Evolutionary conservation across 1,284 basidiomycete species (phyloP).

Genomic region (Grifola frondosa): DNA sequence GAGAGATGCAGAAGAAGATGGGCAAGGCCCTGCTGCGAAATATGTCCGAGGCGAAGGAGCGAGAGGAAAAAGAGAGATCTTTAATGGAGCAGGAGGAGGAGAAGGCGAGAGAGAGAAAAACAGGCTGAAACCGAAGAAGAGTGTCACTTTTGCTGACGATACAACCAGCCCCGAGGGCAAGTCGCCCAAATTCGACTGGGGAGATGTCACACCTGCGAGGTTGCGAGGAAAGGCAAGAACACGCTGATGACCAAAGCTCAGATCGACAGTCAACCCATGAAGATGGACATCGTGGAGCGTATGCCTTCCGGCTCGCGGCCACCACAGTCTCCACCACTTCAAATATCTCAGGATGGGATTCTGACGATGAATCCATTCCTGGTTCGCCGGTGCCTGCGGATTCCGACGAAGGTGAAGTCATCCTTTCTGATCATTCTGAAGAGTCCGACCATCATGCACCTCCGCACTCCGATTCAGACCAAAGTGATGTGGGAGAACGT

Average conservation of each 20-base stretch:
- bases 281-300: constrained; percentile 67
- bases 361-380: constrained; percentile 48
- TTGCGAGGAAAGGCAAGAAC: constrained; percentile 39
- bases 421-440: constrained; percentile 24
- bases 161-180: constrained; percentile 27
- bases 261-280: constrained; percentile 54
- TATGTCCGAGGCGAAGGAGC: constrained; percentile 41
- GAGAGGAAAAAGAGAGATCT: constrained; percentile 35
- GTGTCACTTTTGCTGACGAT: constrained; percentile 60
- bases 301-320: constrained; percentile 33
- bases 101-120: constrained; percentile 19
- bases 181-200: constrained; percentile 41
- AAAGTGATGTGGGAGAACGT: constrained; percentile 28
- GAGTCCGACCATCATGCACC: constrained; percentile 14
- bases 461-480: constrained; percentile 22
- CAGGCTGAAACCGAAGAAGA: constrained; percentile 49
- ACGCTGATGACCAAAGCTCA: constrained; percentile 40
- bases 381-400: constrained; percentile 36
- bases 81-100: constrained; percentile 33
- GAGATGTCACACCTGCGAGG: constrained; percentile 53
- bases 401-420: constrained; percentile 48
- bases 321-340: constrained; percentile 23
- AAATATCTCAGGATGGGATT: constrained; percentile 34
- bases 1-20: constrained; percentile 74
- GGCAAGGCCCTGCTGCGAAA: constrained; percentile 62